These are phyloP conservation scores for Sugiyamaella castrensis DNA, from an alignment of 1,139 yeast species.

Conservation along the genomic window DNA sequence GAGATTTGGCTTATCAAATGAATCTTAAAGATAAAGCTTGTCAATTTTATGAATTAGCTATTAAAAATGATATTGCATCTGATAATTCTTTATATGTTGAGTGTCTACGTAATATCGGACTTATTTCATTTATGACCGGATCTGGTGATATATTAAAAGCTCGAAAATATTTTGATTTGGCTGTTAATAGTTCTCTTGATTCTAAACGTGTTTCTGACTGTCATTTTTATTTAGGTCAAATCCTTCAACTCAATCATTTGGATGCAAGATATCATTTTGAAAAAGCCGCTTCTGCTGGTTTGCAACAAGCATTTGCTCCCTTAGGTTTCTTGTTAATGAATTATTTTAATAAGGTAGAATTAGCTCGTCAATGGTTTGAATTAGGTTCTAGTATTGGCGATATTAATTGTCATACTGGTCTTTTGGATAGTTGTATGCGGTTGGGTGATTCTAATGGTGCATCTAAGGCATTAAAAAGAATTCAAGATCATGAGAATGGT, in stretches of 20 bases:
- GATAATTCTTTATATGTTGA: conserved; percentile 66
- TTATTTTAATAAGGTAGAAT: conserved; percentile 42
- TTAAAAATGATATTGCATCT: conserved; percentile 34
- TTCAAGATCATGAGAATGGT: conserved; percentile 8
- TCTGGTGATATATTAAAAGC: conserved; percentile 44
- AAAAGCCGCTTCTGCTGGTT: conserved; percentile 71
- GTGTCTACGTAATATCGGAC: conserved; percentile 68
- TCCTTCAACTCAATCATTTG: conserved; percentile 41
- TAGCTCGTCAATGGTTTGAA: conserved; percentile 81
- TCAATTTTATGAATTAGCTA: conserved; percentile 57
- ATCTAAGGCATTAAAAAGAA: conserved; percentile 4
- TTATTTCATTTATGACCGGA: conserved; percentile 54
- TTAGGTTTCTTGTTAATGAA: conserved; percentile 73
- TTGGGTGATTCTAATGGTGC: conserved; percentile 18
- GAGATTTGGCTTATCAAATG: conserved; percentile 60
- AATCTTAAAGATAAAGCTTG: conserved; percentile 49
- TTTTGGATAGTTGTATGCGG: conserved; percentile 51
- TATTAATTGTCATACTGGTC: conserved; percentile 64
- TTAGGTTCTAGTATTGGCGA: conserved; percentile 68
- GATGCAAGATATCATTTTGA: conserved; percentile 66
- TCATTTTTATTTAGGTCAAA: conserved; percentile 74
- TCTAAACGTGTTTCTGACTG: conserved; percentile 54
- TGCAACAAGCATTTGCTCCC: conserved; percentile 67
- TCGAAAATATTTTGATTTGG: conserved; percentile 55
- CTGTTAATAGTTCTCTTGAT: conserved; percentile 41